Percentiles rank a stretch among this genome's conserved stretches.
phyloP scores from a whole-genome alignment of 1,139 yeast genomes.

The Magnusiomyces fungicola region DNA sequence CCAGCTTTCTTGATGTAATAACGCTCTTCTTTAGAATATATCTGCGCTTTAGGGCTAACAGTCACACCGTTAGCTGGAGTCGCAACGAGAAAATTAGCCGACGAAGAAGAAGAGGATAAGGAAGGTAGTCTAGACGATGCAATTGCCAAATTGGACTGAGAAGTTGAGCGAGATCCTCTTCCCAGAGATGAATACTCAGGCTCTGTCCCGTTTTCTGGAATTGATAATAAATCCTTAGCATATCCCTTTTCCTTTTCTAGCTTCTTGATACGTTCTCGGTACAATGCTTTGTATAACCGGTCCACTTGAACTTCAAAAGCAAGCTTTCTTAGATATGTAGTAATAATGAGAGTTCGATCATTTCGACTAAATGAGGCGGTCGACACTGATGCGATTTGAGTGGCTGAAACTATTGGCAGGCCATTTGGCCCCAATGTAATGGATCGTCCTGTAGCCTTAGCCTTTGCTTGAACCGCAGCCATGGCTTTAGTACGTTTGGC shows the following conservation, averaged over 20 bases:
- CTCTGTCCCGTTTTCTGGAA: background rate
- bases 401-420: background rate
- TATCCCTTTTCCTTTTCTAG: slow-evolving; percentile 6
- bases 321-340: slow-evolving; percentile 41
- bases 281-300: slow-evolving; percentile 43
- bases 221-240: background rate
- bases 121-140: background rate
- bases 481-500: slow-evolving; percentile 11
- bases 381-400: slow-evolving; percentile 5
- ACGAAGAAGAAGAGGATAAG: background rate
- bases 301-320: slow-evolving; percentile 59
- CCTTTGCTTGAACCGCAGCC: slow-evolving; percentile 3
- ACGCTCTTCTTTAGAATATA: slow-evolving; percentile 9
- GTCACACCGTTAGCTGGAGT: background rate
- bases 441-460: background rate
- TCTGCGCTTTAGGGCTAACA: background rate
- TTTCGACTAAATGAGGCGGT: slow-evolving; percentile 30
- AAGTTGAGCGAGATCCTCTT: too few species aligned
- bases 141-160: background rate
- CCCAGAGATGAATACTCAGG: too few species aligned
- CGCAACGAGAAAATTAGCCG: background rate
- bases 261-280: slow-evolving; percentile 12
- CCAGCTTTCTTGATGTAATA: slow-evolving; percentile 14
- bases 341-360: slow-evolving; percentile 42
- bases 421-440: background rate